A percentile compares a stretch with the other conserved stretches of the same genome.
Conservation (phyloP, 192 early-diverging fungal species). For the Rhizophagus sp. region DNA sequence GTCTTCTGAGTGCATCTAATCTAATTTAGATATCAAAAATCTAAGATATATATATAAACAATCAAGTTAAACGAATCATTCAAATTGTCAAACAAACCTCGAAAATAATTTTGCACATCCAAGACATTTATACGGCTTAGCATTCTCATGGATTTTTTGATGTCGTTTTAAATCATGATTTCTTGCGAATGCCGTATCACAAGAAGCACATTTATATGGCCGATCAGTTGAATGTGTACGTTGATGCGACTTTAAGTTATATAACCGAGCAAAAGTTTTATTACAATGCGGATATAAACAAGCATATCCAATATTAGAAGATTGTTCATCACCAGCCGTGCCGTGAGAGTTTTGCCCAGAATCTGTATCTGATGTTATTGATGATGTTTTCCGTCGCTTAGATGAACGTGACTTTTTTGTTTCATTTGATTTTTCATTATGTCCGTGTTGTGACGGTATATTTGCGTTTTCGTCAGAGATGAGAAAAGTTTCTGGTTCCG, state of each 20-base stretch:
- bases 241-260: slow-evolving; percentile 86
- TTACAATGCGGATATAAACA: slow-evolving; percentile 68
- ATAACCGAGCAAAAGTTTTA: slow-evolving; percentile 83
- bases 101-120: slow-evolving; percentile 43
- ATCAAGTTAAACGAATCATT: not conserved
- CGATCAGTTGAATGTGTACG: slow-evolving; percentile 77
- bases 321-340: not conserved
- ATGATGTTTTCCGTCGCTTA: not conserved
- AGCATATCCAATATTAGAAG: not conserved
- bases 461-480: slow-evolving; percentile 2
- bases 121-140: slow-evolving; percentile 61
- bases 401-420: not conserved
- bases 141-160: slow-evolving; percentile 63
- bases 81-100: slow-evolving; percentile 1
- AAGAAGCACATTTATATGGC: slow-evolving; percentile 66
- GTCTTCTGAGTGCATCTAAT: slow-evolving; percentile 28
- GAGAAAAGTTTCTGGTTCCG: not conserved
- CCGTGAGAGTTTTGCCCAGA: not conserved
- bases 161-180: slow-evolving; percentile 83
- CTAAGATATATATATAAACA: not conserved
- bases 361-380: not conserved
- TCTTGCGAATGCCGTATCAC: slow-evolving; percentile 68
- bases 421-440: not conserved
- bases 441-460: not conserved
- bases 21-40: not conserved